Percentiles rank a stretch among this genome's conserved stretches.
Conservation (phyloP, 2,329 filamentous ascomycete genomes). For the Cephalotrichum gorgonifer region DNA sequence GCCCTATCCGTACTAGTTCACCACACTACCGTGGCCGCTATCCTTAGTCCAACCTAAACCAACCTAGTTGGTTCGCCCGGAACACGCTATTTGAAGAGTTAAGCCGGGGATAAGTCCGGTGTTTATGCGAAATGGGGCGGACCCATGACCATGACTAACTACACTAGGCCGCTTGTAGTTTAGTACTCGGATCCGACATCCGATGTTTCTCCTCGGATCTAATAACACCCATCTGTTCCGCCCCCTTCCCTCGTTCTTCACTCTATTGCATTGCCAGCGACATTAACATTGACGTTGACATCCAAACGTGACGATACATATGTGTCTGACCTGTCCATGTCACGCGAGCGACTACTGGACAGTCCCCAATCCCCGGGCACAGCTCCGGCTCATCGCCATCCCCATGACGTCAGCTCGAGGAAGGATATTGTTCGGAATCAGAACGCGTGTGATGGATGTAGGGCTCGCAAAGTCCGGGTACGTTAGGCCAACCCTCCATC, state of each 20-base stretch:
- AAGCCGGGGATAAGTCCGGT: neutral
- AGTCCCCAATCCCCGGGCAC: neutral
- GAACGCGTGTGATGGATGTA: constrained; percentile 19
- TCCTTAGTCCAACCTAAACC: neutral
- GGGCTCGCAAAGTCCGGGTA: constrained; percentile 17
- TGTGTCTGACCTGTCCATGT: neutral
- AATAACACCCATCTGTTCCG: neutral
- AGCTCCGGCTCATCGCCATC: too few species aligned
- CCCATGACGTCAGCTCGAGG: neutral
- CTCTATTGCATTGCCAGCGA: neutral
- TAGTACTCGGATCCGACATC: too few species aligned
- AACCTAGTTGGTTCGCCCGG: neutral
- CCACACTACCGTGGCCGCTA: too few species aligned
- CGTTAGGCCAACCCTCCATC: neutral
- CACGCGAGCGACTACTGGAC: neutral
- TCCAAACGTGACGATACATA: neutral
- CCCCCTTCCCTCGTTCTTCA: neutral
- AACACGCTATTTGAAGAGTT: too few species aligned
- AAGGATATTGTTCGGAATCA: constrained; percentile 10
- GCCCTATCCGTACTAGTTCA: neutral
- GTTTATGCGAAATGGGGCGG: neutral
- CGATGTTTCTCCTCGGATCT: neutral
- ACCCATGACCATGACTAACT: neutral
- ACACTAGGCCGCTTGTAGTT: too few species aligned
- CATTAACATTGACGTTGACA: too few species aligned